Base-by-base conservation (phyloP, 345 rosid species). In the Turritis glabra region DNA sequence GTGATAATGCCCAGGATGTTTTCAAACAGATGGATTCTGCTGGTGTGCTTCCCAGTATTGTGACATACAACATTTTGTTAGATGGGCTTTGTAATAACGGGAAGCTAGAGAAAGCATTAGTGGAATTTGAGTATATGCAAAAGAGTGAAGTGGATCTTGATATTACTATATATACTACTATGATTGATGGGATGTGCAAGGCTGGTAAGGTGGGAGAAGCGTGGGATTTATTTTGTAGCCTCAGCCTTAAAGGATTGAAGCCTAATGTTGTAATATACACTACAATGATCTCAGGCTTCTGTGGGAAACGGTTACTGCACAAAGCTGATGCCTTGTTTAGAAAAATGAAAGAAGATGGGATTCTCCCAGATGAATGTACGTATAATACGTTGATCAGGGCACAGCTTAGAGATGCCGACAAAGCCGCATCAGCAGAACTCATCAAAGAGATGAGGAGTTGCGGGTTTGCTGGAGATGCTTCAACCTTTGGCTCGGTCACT, bases 31-130 rank as follows among this genome's bases (percentile, higher is more conserved):
- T 53, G 58, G 11, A 0, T 5, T 53, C 12, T 53, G 3, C 0
- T 53, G 58, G 33, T 53, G 58, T 53, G 33, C 33, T 10, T 53
- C 58, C 33, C 19, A 26, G 7, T 13, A 6, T 53, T 14, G 1
- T 6, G 58, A 53, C 58, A 7, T 53, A 53, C 19, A 53, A 3
- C 19, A 53, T 26, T 7, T 14, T 53, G 13, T 35, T 84, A 41
- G 35, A 60, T 15, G 81, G 77, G 7, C 54, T 71, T 59, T 78
- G 67, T 27, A 35, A 4, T 23, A 66, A 33, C 3, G 80, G 80
- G 30, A 71, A 65, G 58, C 35, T 77, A 33, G 56, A 30, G 25
- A 75, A 46, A 4, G 87, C 79, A 7, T 21, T 46, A 23, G 54
- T 50, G 11, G 21, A 77, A 58, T 51, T 79, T 48, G 8, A 56